Evolutionary conservation across 345 rosid genomes (phyloP), one percentile per base, ranked within the genome.

Genomic region (Geranium rotundifolium): DNA sequence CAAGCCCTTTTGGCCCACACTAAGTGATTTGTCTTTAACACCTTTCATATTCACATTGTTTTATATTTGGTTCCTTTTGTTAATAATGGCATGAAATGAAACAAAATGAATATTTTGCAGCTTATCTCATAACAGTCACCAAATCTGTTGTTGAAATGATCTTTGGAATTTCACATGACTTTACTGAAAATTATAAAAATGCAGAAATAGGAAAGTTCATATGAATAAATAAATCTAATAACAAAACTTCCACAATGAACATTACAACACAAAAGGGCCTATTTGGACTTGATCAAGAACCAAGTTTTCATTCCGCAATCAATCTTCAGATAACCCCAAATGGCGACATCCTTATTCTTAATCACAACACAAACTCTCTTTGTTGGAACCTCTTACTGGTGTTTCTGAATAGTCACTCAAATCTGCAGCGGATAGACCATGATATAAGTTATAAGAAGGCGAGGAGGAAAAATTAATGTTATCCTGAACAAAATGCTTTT

Each of bases 1-100:
- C 83, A 84, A 59, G 49, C 27, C 29, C 56, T 81, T 56, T 63
- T 79, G 65, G 73, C 77, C 23, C 19, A 30, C 30, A 14, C 57
- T 7, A 61, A 29, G 29, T 70, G 71, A 75, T 56, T 19, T 50
- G 27, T 23, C 27, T 0, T 23, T 23, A 23, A 23, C 27, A 23
- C 27, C 27, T 23, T 23, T 23, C 15, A 46, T 2, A 46, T 46
- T 46, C 3, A 46, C 16, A 46, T 14, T 46, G 52, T 23, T 23
- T 46, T 46, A 14, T 46, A 46, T 9, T 46, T 9, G 52, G 0
- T 46, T 7, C 12, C 10, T 46, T 46, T 46, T 46, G 8, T 46
- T 46, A 4, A 34, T 34, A 23, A 23, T 2, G 1, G 27, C 27
- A 23, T 23, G 27, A 23, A 23, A 23, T 23, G 27, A 23, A 23